Conservation (phyloP, 345 rosid species). For the Punica granatum region DNA sequence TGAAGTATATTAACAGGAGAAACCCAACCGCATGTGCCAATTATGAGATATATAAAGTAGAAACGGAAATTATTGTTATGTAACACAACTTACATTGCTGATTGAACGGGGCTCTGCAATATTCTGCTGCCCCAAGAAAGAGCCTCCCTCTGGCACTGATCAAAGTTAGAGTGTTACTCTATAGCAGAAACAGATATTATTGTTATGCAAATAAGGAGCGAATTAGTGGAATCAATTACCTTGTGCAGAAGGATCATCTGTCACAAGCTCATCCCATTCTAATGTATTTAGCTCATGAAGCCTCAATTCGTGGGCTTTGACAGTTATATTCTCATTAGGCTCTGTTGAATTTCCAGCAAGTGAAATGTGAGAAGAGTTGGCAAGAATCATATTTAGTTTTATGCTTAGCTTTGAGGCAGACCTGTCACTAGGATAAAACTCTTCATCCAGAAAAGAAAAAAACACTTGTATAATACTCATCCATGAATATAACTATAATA, state of each 20-base stretch:
- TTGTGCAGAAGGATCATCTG: conserved; percentile 37
- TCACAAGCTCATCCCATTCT: conserved; percentile 91
- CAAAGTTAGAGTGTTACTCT: neutral
- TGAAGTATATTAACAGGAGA: neutral
- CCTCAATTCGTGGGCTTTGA: conserved; percentile 49
- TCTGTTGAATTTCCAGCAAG: conserved; percentile 36
- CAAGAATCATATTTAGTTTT: neutral
- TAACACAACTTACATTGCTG: conserved; percentile 39
- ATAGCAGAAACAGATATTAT: too few relatives aligned
- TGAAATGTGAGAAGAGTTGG: conserved; percentile 9
- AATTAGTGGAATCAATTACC: conserved; percentile 31
- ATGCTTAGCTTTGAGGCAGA: neutral
- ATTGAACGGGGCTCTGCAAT: conserved; percentile 20
- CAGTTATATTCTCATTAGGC: conserved; percentile 34
- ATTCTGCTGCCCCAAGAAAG: conserved; percentile 32
- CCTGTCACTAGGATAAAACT: neutral
- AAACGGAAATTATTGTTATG: conserved; percentile 1
- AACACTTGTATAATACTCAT: neutral
- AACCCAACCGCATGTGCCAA: neutral
- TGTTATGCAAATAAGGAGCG: too few relatives aligned
- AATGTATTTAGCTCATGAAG: conserved; percentile 93
- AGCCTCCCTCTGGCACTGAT: conserved; percentile 38
- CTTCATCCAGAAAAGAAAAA: neutral
- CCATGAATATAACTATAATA: neutral
- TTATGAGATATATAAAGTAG: neutral